A percentile compares a stretch with the other conserved stretches of the same genome.
phyloP scores from a whole-genome alignment of 2,329 filamentous ascomycete genomes.

The Aspergillus fijiensis region DNA sequence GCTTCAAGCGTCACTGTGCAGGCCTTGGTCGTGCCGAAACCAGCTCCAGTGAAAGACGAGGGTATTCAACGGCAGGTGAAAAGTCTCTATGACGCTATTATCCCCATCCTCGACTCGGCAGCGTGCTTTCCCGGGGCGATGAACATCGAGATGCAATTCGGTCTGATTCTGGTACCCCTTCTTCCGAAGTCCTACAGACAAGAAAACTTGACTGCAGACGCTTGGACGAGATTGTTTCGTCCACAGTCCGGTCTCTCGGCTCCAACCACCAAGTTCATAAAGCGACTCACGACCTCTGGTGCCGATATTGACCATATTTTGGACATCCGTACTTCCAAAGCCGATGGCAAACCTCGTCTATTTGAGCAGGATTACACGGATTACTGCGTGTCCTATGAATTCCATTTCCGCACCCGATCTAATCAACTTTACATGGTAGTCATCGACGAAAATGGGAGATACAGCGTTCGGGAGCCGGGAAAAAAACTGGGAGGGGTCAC shows the following conservation, averaged over 20 bases:
- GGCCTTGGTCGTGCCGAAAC: background rate
- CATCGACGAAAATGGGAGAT: constrained; percentile 34
- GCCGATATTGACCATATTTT: constrained; percentile 42
- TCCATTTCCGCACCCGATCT: constrained; percentile 36
- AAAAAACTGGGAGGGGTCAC: constrained; percentile 35
- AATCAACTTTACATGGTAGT: constrained; percentile 33
- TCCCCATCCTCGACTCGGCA: constrained; percentile 33
- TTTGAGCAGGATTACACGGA: constrained; percentile 30
- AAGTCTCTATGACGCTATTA: constrained; percentile 30
- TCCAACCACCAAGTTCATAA: constrained; percentile 36
- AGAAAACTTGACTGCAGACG: constrained; percentile 18
- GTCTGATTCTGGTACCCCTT: constrained; percentile 34
- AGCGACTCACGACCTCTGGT: constrained; percentile 41
- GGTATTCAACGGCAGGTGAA: constrained; percentile 15
- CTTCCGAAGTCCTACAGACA: constrained; percentile 24
- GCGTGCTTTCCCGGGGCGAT: constrained; percentile 37
- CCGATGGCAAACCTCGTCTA: constrained; percentile 18
- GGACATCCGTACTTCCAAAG: constrained; percentile 29
- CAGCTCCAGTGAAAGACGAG: background rate
- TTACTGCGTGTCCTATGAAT: constrained; percentile 37
- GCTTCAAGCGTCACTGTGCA: background rate
- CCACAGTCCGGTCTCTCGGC: constrained; percentile 26
- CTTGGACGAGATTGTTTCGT: constrained; percentile 36
- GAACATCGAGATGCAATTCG: constrained; percentile 39
- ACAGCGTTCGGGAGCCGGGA: constrained; percentile 27